Evolutionary conservation across 2,329 filamentous ascomycete species (phyloP).

Genomic region (Neophaeococcomyces mojaviensis): DNA sequence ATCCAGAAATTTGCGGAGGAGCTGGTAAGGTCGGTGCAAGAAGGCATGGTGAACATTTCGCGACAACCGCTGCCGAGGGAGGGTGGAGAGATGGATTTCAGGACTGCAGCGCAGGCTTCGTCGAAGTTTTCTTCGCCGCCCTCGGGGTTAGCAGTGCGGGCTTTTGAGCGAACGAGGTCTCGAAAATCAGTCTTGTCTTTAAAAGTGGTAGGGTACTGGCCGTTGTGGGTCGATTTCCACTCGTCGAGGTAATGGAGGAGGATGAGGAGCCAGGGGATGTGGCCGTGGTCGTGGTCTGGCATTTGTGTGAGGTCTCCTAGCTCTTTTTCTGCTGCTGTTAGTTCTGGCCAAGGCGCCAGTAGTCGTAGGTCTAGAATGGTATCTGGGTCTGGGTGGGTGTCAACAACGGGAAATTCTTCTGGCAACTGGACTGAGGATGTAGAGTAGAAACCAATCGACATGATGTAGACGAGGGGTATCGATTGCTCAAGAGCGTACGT

Average conservation of each 20-base stretch:
- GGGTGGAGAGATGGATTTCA: constrained; percentile 72
- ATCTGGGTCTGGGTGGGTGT: constrained; percentile 87
- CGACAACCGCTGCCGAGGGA: constrained; percentile 61
- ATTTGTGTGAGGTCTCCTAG: constrained; percentile 62
- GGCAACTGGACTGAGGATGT: constrained; percentile 76
- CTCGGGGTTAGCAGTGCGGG: constrained; percentile 66
- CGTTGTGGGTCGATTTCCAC: constrained; percentile 68
- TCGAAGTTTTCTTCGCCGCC: constrained; percentile 96
- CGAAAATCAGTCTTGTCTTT: constrained; percentile 81
- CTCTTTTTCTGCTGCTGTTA: constrained; percentile 57
- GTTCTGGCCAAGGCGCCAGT: constrained; percentile 76
- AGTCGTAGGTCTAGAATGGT: constrained; percentile 79
- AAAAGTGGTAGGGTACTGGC: constrained; percentile 63
- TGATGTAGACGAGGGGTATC: constrained; percentile 71
- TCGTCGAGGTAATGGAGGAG: constrained; percentile 72
- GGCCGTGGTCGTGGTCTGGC: constrained; percentile 75
- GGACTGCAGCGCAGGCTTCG: constrained; percentile 76
- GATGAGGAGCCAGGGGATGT: constrained; percentile 79
- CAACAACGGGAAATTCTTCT: constrained; percentile 80
- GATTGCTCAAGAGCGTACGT: constrained; percentile 47
- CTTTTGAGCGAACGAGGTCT: constrained; percentile 57
- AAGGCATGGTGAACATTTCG: constrained; percentile 69
- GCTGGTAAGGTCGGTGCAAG: constrained; percentile 39
- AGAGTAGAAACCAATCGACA: constrained; percentile 87
- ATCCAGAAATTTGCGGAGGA: constrained; percentile 72